These are phyloP conservation scores for Sarocladium strictum DNA, from an alignment of 2,329 filamentous ascomycete genomes.

Conservation along the genomic window DNA sequence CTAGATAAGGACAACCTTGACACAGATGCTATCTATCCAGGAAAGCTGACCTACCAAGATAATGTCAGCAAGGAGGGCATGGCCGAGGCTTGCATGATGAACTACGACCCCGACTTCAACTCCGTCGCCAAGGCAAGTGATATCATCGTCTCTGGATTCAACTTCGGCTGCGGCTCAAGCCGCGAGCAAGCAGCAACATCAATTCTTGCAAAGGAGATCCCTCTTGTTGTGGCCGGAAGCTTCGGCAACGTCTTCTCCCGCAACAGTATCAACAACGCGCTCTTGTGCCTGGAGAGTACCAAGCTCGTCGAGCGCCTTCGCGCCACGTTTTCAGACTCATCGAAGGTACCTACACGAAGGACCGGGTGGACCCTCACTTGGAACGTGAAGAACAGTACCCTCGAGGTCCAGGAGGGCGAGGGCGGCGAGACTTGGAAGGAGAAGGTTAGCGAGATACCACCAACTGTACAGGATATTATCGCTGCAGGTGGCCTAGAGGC, in stretches of 20 bases:
- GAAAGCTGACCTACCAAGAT: conserved; percentile 58
- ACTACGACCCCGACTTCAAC: conserved; percentile 75
- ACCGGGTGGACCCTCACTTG: conserved; percentile 81
- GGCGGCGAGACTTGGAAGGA: conserved; percentile 69
- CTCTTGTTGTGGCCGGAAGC: conserved; percentile 72
- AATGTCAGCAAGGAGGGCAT: conserved; percentile 56
- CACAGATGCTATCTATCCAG: conserved; percentile 83
- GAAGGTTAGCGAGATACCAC: conserved; percentile 75
- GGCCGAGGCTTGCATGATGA: conserved; percentile 88
- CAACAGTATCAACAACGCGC: conserved; percentile 71
- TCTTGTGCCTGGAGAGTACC: conserved; percentile 67
- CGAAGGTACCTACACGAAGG: conserved; percentile 58
- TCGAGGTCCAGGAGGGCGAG: conserved; percentile 64
- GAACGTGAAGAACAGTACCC: conserved; percentile 69
- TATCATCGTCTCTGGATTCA: conserved; percentile 79
- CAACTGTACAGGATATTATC: conserved; percentile 61
- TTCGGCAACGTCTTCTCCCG: conserved; percentile 80
- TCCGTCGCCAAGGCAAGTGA: conserved; percentile 61
- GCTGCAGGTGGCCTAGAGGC: conserved; percentile 10
- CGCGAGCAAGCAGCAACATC: conserved; percentile 70
- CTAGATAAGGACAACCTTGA: no score
- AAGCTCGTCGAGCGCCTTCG: conserved; percentile 60
- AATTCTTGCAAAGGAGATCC: conserved; percentile 73
- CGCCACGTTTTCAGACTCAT: conserved; percentile 46
- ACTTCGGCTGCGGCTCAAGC: conserved; percentile 79